Evolutionary conservation across 2,329 filamentous ascomycete genomes (phyloP).

Genomic region (Seiridium unicorne): DNA sequence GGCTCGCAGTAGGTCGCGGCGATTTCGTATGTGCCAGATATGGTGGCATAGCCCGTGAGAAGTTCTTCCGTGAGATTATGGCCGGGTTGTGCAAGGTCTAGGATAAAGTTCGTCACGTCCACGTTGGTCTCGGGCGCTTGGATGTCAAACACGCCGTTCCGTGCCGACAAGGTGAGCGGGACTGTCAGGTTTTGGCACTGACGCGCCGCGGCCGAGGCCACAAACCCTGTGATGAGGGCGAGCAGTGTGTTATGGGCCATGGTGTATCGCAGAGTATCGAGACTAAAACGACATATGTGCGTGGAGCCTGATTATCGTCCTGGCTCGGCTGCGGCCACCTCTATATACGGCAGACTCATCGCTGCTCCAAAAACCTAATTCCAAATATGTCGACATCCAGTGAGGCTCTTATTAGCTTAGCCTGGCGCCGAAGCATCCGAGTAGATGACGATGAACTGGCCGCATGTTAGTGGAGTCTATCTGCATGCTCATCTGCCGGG

Average conservation of each 20-base stretch:
- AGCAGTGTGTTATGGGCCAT: not conserved
- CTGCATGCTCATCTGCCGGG: too few species aligned
- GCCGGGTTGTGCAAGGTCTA: conserved; percentile 45
- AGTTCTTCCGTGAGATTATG: conserved; percentile 41
- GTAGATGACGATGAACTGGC: too few species aligned
- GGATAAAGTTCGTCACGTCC: conserved; percentile 54
- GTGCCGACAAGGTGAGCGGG: conserved; percentile 49
- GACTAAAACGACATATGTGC: not conserved
- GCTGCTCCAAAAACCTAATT: too few species aligned
- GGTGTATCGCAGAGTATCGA: not conserved
- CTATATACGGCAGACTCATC: too few species aligned
- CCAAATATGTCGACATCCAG: too few species aligned
- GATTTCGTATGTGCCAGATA: conserved; percentile 55
- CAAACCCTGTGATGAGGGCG: not conserved
- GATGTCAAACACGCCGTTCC: conserved; percentile 52
- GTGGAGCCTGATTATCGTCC: too few species aligned
- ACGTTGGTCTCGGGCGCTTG: conserved; percentile 45
- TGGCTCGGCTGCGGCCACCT: too few species aligned
- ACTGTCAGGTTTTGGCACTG: conserved; percentile 50
- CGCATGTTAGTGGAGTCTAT: too few species aligned
- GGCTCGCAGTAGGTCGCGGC: conserved; percentile 62
- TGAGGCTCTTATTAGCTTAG: too few species aligned
- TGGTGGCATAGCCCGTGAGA: conserved; percentile 31
- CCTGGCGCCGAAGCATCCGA: too few species aligned
- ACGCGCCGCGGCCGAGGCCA: conserved; percentile 23